Evolutionary conservation across 352 stramenopile species (phyloP).

Genomic region (Phytophthora ohioensis): DNA sequence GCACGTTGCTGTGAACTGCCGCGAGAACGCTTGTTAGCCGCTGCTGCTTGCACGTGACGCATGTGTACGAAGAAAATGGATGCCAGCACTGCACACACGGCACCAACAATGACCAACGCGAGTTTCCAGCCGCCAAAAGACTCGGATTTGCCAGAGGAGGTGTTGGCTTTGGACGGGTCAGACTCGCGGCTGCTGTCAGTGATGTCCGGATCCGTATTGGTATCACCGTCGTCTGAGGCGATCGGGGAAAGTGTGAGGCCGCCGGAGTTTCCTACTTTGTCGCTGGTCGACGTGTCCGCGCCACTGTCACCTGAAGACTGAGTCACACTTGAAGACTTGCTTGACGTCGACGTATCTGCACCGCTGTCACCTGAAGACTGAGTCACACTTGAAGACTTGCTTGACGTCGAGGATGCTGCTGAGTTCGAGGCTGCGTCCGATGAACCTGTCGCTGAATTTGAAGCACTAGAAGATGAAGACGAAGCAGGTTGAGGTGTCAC

Average conservation of each 20-base stretch:
- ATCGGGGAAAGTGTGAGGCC: conserved; percentile 51
- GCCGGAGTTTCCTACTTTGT: conserved; percentile 25
- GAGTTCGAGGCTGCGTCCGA: conserved; percentile 3
- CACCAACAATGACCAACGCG: conserved; percentile 52
- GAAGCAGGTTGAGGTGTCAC: conserved; percentile 18
- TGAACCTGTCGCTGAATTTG: conserved; percentile 16
- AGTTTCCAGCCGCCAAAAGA: conserved; percentile 50
- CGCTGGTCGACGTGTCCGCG: conserved; percentile 9
- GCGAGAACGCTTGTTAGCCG: conserved; percentile 36
- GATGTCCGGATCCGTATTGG: conserved; percentile 6
- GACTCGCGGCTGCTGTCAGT: conserved; percentile 6
- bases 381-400: too few relatives aligned
- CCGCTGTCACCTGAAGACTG: too few relatives aligned
- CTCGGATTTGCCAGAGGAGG: conserved; percentile 22
- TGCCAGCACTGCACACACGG: conserved; percentile 53
- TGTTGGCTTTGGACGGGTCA: conserved; percentile 26
- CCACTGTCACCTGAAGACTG: conserved; percentile 10
- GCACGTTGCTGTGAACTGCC: conserved; percentile 54
- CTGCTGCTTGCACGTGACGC: conserved; percentile 37
- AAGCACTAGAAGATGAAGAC: conserved; percentile 20
- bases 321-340: conserved; percentile 6
- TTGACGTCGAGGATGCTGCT: conserved; percentile 6
- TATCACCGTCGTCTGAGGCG: conserved; percentile 29
- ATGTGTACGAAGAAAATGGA: conserved; percentile 71
- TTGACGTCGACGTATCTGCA: neutral